Evolutionary conservation across 441 rosid species (phyloP).

Genomic region (Euphorbia celastroides): DNA sequence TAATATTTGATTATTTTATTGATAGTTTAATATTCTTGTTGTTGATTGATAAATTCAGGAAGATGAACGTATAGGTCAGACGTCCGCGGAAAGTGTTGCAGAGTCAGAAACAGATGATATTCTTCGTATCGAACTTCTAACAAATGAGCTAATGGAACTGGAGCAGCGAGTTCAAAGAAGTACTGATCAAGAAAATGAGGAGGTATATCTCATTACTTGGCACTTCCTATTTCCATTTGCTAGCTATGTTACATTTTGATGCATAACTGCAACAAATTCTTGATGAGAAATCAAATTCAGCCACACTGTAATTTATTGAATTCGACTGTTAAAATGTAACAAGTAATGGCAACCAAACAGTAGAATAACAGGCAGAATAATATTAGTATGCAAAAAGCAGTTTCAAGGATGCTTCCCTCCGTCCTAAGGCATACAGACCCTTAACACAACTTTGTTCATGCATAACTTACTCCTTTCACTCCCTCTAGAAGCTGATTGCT

Average conservation of each 20-base stretch:
- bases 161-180: slow-evolving; percentile 84
- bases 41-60: slow-evolving; percentile 45
- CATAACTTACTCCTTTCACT: too few relatives aligned
- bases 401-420: too few relatives aligned
- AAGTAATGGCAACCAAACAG: too few relatives aligned
- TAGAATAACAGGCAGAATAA: too few relatives aligned
- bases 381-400: too few relatives aligned
- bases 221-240: not conserved
- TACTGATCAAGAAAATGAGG: slow-evolving; percentile 57
- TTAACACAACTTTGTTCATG: too few relatives aligned
- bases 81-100: slow-evolving; percentile 26
- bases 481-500: too few relatives aligned
- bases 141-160: slow-evolving; percentile 88
- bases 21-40: too few relatives aligned
- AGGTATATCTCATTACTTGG: slow-evolving; percentile 37
- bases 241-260: not conserved
- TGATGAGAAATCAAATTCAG: not conserved
- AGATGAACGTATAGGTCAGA: slow-evolving; percentile 33
- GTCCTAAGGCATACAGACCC: too few relatives aligned
- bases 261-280: not conserved
- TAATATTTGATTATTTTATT: too few relatives aligned
- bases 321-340: too few relatives aligned
- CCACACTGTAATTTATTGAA: not conserved
- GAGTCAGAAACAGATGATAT: slow-evolving; percentile 63
- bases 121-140: slow-evolving; percentile 68